Conservation (phyloP, 768 basidiomycete species). For the Agaricus blazei region DNA sequence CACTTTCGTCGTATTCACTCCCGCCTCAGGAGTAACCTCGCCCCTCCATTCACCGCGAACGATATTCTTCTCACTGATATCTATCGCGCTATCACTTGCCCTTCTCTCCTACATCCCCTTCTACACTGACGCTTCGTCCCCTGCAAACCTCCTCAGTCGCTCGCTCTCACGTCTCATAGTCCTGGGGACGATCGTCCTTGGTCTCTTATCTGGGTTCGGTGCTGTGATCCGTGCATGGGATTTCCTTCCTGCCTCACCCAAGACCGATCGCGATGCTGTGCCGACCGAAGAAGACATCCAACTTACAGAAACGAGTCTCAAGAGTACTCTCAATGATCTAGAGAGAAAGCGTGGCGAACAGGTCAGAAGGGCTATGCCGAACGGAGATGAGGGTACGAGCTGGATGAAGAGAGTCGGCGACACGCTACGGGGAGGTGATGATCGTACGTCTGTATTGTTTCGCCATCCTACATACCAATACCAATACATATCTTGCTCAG, state of each 20-base stretch:
- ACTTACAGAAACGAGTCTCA: constrained; percentile 52
- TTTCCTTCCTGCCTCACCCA: constrained; percentile 41
- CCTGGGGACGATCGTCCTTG: constrained; percentile 75
- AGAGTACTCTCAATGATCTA: constrained; percentile 58
- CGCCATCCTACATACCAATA: not conserved
- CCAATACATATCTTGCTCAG: constrained; percentile 17
- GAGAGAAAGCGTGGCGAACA: constrained; percentile 14
- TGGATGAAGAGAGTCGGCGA: constrained; percentile 51
- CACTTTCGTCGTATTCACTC: constrained; percentile 51
- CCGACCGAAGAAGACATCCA: constrained; percentile 50
- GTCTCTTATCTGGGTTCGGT: constrained; percentile 75
- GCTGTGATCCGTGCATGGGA: constrained; percentile 65
- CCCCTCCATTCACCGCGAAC: not conserved
- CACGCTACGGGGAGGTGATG: constrained; percentile 38
- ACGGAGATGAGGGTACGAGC: not conserved
- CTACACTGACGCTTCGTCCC: constrained; percentile 37
- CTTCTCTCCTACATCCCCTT: constrained; percentile 65
- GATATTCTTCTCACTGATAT: constrained; percentile 26
- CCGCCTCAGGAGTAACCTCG: constrained; percentile 18
- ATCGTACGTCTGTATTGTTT: not conserved
- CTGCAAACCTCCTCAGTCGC: constrained; percentile 38
- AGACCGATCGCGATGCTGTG: constrained; percentile 18
- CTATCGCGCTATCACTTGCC: constrained; percentile 52
- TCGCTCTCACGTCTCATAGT: constrained; percentile 63
- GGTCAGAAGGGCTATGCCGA: constrained; percentile 16